Evolutionary conservation across 192 early-diverging fungal genomes (phyloP).

Genomic region (Spizellomyces punctatus): DNA sequence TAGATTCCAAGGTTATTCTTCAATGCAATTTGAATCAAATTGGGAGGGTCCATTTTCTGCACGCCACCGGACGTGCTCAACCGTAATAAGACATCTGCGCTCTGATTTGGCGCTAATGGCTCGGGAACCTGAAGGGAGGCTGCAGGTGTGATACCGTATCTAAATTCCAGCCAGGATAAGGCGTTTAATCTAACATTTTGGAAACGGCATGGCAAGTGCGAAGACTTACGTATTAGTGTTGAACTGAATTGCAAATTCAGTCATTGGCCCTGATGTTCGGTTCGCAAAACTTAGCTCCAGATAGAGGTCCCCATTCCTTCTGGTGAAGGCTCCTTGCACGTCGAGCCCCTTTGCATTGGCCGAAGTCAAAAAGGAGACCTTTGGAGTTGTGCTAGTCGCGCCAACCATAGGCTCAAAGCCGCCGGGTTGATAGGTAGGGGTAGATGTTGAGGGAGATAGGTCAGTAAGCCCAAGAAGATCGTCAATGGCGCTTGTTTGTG

Average conservation of each 20-base stretch:
- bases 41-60: conserved; percentile 47
- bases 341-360: conserved; percentile 43
- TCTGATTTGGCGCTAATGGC: conserved; percentile 33
- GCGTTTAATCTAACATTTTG: neutral
- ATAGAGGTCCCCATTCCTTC: conserved; percentile 33
- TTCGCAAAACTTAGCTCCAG: conserved; percentile 52
- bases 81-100: conserved; percentile 24
- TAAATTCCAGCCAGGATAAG: neutral
- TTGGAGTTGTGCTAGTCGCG: conserved; percentile 6
- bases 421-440: neutral
- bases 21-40: conserved; percentile 55
- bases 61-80: conserved; percentile 24
- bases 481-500: conserved; percentile 33
- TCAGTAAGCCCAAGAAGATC: conserved; percentile 54
- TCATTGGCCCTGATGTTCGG: conserved; percentile 32
- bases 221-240: conserved; percentile 52
- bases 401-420: no score
- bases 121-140: conserved; percentile 40
- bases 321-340: conserved; percentile 30
- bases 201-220: conserved; percentile 1
- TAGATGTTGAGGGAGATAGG: conserved; percentile 15
- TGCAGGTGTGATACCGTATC: conserved; percentile 52
- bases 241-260: conserved; percentile 64
- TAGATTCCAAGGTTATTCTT: conserved; percentile 56
- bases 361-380: conserved; percentile 33